phyloP scores from a whole-genome alignment of 441 rosid genomes.

The Gossypium davidsonii region DNA sequence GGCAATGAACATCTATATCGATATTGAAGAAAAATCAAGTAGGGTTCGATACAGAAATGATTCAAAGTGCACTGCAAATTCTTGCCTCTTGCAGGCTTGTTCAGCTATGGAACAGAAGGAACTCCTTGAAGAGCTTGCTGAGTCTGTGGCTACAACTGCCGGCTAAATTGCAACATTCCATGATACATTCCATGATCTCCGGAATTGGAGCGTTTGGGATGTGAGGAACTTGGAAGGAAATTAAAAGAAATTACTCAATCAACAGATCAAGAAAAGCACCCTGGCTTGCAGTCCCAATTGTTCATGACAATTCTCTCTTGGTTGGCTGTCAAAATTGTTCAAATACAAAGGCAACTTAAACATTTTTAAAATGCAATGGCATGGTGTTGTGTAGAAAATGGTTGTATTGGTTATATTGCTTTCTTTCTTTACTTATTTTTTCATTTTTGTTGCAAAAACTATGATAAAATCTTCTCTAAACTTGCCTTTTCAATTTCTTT shows the following conservation, averaged over 20 bases:
- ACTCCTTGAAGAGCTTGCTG: constrained; percentile 75
- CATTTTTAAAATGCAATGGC: background rate
- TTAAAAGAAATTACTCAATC: background rate
- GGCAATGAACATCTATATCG: background rate
- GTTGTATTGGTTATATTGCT: background rate
- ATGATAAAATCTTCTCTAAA: background rate
- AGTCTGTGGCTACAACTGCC: constrained; percentile 45
- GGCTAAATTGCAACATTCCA: constrained; percentile 20
- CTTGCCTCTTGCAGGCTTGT: constrained; percentile 54
- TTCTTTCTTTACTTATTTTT: background rate
- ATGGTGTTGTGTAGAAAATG: background rate
- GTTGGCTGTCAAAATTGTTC: background rate
- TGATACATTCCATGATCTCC: too few species aligned
- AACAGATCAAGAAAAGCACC: background rate
- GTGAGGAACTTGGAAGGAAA: background rate
- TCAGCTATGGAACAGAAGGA: constrained; percentile 78
- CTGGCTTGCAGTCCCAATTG: background rate
- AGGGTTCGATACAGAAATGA: background rate
- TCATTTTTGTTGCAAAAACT: background rate
- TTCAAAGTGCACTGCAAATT: background rate
- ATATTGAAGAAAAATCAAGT: background rate
- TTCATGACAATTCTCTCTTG: background rate
- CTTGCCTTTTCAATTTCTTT: background rate
- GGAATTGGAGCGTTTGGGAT: background rate
- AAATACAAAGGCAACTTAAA: background rate